phyloP scores from a whole-genome alignment of 2,329 filamentous ascomycete species.

The Fusarium miscanthi region DNA sequence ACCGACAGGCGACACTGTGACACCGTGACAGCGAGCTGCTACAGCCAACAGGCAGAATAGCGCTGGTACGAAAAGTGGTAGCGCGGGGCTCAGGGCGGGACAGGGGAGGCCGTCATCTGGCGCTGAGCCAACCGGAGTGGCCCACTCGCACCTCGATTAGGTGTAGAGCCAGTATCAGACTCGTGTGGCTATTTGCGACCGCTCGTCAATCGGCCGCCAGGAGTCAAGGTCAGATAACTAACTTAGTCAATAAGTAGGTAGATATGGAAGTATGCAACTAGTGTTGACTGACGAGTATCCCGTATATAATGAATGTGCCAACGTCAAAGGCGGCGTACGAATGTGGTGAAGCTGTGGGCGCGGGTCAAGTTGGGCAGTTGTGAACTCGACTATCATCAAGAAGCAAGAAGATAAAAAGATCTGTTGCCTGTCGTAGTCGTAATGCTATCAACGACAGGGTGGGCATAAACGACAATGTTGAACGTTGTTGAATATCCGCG shows the following conservation, averaged over 20 bases:
- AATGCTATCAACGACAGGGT: constrained; percentile 16
- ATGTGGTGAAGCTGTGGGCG: background rate
- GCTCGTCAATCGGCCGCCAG: constrained; percentile 29
- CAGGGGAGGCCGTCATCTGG: constrained; percentile 48
- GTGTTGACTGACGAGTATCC: constrained; percentile 5
- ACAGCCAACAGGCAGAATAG: constrained; percentile 40
- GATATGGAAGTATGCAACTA: background rate
- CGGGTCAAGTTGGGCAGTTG: constrained; percentile 17
- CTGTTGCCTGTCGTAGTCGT: constrained; percentile 32
- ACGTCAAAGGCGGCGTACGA: background rate
- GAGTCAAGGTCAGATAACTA: constrained; percentile 5
- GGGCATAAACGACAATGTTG: constrained; percentile 13
- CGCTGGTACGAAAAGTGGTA: constrained; percentile 41
- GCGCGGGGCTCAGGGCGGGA: constrained; percentile 47
- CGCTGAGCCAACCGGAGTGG: constrained; percentile 47
- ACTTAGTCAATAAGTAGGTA: background rate
- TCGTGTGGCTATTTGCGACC: constrained; percentile 28
- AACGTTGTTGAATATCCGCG: background rate
- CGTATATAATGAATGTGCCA: constrained; percentile 7
- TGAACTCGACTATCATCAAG: background rate
- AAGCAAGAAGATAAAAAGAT: constrained; percentile 27
- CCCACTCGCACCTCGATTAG: constrained; percentile 41
- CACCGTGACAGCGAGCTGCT: constrained; percentile 38
- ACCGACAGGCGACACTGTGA: constrained; percentile 43
- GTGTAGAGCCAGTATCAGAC: constrained; percentile 30